Evolutionary conservation across 352 stramenopile genomes (phyloP).

Genomic region (Globisporangium heterothallicum): DNA sequence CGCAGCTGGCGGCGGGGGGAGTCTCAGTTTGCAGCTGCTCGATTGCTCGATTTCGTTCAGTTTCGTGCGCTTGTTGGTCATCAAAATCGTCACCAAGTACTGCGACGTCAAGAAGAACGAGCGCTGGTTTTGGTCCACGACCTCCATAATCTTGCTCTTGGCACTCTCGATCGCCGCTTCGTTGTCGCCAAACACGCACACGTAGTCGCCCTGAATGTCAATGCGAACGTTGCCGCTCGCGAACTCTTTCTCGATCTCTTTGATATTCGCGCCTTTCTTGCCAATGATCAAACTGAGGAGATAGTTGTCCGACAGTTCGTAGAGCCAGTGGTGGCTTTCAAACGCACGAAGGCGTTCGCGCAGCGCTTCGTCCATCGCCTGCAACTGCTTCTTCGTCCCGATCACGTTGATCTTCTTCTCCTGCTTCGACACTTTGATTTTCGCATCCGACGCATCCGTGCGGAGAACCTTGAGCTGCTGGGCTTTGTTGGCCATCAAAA

Average conservation of each 20-base stretch:
- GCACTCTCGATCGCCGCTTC: constrained; percentile 39
- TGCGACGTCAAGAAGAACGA: constrained; percentile 59
- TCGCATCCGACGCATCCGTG: constrained; percentile 45
- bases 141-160: constrained; percentile 48
- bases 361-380: constrained; percentile 56
- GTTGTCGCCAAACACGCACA: constrained; percentile 64
- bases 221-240: constrained; percentile 45
- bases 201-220: constrained; percentile 58
- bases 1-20: constrained; percentile 28
- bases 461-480: constrained; percentile 61
- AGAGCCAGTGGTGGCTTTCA: constrained; percentile 49
- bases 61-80: constrained; percentile 73
- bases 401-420: constrained; percentile 50
- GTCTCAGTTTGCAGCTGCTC: constrained; percentile 52
- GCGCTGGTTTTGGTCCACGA: constrained; percentile 70
- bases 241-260: constrained; percentile 56
- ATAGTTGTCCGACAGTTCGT: constrained; percentile 50
- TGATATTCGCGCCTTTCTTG: constrained; percentile 78
- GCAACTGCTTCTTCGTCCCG: constrained; percentile 66
- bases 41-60: constrained; percentile 58
- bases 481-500: constrained; percentile 73
- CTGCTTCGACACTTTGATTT: constrained; percentile 70
- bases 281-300: constrained; percentile 75
- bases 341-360: constrained; percentile 51
- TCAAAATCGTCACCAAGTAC: constrained; percentile 54